Base-by-base conservation (phyloP, 768 basidiomycete genomes). In the Exsudoporus frostii region DNA sequence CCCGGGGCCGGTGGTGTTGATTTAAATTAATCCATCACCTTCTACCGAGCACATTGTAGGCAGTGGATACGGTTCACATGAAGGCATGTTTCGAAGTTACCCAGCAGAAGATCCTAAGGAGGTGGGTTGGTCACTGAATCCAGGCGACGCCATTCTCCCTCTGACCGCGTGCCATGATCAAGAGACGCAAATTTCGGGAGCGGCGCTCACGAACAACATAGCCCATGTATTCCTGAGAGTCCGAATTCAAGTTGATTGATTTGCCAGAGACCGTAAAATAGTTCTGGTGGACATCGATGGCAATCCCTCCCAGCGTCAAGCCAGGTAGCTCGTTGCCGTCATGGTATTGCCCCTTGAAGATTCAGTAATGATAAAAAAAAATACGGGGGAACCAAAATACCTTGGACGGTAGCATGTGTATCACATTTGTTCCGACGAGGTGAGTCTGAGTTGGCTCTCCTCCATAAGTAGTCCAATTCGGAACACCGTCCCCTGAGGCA, bases 251-350 rank as follows among this genome's bases (percentile, higher is more conserved):
- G 5, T 61, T 38, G 7, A 66, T 62, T 19, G 59, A 68, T 59
- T 81, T 74, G 20, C 77, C 80, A 8, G 77, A 76, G 33, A 84
- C 67, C 3, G 71, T 78, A 48, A 85, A 67, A 36, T 70, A 73
- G 50, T 74, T 72, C 54, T 79, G 73, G 37, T 75, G 73, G 20
- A 82, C 64, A 47, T 81, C 74, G 44, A 83, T 76, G 32, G 66
- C 57, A 37, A 83, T 72, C 45, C 74, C 69, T 38, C 78, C 74
- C 50, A 79, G 77, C 51, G 72, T 77, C 49, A 82, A 59, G 7
- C 82, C 81, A 2, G 83, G 82, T 3, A 82, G 65, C 58, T 83
- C 84, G 75, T 74, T 9, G 80, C 81, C 2, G 76, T 80, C 25
- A 82, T 74, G 19, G 57, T 53, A 54, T 76, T 75, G 17, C 0